Base-by-base conservation (phyloP, 2,329 filamentous ascomycete genomes). In the Paraphaeosphaeria minitans region DNA sequence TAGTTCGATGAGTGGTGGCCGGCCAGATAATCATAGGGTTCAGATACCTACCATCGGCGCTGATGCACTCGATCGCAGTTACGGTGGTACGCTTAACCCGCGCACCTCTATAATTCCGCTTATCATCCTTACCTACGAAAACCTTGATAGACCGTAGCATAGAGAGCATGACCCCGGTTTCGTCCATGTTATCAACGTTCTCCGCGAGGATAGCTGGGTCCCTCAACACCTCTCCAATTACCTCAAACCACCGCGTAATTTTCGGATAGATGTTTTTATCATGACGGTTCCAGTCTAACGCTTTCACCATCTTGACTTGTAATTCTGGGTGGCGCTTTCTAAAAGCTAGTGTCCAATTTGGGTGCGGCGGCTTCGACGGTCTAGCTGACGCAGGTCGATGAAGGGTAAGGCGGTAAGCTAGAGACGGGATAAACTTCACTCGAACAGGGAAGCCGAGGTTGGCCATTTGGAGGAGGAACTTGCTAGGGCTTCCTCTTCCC, bases 401-500 rank as follows among this genome's bases (percentile, higher is more conserved):
- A 27, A 50, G 48, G 43, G 57, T 49, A 57, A 60, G 45, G 35
- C 19, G 51, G 41, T 42, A 58, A 24, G 60, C 60, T 56, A 63
- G 54, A 33, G 53, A 63, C 45, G 51, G 50, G 49, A 63, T 42
- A 42, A 48, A 60, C 55, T 63, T 63, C 6, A 63, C 56, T 21
- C 55, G 54, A 16, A 60, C 53, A 50, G 60, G 55, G 24, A 50
- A 48, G 24, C 59, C 55, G 52, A 63, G 55, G 50, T 24, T 31
- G 53, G 57, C 41, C 55, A 60, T 60, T 52, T 35, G 55, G 35
- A 58, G 19, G 21, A 63, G 29, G 49, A 58, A 60, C 45, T 58
- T 37, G 62, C 61, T 42, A 74, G 50, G 35, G 66, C 69, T 60
- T 70, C 66, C 64, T 73, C 70, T 65, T 74, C 68, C 33, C 35